Percentiles rank a stretch among this genome's conserved stretches.
Evolutionary conservation across 805 yeast genomes (phyloP).

Genomic region (Pichia sporocuriosa): DNA sequence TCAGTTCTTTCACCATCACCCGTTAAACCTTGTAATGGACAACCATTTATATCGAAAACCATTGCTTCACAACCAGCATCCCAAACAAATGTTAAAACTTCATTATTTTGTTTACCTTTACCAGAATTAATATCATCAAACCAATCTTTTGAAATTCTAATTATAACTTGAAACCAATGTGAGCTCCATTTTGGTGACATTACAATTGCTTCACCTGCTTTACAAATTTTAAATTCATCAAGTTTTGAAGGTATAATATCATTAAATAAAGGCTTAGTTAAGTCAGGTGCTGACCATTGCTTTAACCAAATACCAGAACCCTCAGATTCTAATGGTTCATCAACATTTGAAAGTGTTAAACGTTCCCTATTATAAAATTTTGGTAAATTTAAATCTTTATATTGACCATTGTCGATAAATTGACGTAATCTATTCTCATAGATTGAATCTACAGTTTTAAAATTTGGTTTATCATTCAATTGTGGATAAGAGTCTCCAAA

Average conservation of each 20-base stretch:
- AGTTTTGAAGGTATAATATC: constrained; percentile 47
- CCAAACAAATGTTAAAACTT: constrained; percentile 36
- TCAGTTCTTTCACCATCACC: constrained; percentile 79
- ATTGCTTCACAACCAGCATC: constrained; percentile 84
- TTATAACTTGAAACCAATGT: constrained; percentile 77
- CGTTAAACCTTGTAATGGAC: constrained; percentile 76
- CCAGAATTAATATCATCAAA: constrained; percentile 45
- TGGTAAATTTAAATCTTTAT: constrained; percentile 65
- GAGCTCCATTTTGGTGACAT: constrained; percentile 94
- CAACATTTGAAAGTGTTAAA: constrained; percentile 19
- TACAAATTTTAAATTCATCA: constrained; percentile 47
- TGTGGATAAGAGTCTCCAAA: constrained; percentile 29
- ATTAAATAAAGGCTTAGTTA: constrained; percentile 56
- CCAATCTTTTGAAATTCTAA: constrained; percentile 63
- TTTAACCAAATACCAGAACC: constrained; percentile 44
- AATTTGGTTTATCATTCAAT: constrained; percentile 49
- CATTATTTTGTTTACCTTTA: not conserved
- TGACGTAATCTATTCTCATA: constrained; percentile 70
- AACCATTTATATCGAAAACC: constrained; percentile 59
- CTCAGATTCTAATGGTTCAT: constrained; percentile 17
- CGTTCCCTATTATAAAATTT: constrained; percentile 66
- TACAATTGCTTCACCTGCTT: constrained; percentile 57
- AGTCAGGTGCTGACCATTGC: constrained; percentile 68
- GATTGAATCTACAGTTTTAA: constrained; percentile 69
- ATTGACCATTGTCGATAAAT: constrained; percentile 76